phyloP scores from a whole-genome alignment of 2,329 filamentous ascomycete genomes.

The Scolecobasidium constrictum region DNA sequence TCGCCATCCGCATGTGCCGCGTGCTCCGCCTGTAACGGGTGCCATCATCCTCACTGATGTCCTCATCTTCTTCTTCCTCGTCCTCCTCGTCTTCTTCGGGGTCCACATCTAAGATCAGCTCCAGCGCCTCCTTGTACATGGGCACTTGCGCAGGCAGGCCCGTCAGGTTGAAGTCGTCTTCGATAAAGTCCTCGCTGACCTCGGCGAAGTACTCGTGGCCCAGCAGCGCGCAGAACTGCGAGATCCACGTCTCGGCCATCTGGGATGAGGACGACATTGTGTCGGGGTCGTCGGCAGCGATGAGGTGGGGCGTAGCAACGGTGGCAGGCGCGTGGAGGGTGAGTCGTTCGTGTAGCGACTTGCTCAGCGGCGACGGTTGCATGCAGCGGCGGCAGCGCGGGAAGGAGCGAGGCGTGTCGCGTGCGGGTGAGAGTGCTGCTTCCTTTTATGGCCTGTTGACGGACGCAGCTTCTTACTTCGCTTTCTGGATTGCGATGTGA shows the following conservation, averaged over 20 bases:
- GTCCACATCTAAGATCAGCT: constrained; percentile 99
- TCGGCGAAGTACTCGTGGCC: constrained; percentile 99
- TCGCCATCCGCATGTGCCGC: constrained; percentile 76
- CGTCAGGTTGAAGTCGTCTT: constrained; percentile 98
- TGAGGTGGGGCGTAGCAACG: background rate
- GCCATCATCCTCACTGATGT: constrained; percentile 43
- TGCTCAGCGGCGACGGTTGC: too few relatives aligned
- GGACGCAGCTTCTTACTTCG: too few relatives aligned
- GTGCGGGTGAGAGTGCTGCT: too few relatives aligned
- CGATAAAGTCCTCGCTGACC: constrained; percentile 97
- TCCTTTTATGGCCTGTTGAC: too few relatives aligned
- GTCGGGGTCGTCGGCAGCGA: constrained; percentile 9
- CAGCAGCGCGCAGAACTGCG: constrained; percentile 87
- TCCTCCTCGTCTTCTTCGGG: constrained; percentile 89
- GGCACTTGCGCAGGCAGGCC: constrained; percentile 89
- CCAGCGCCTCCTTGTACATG: constrained; percentile 97
- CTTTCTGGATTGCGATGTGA: too few relatives aligned
- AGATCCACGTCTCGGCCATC: constrained; percentile 86
- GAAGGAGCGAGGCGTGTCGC: too few relatives aligned
- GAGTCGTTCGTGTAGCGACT: background rate
- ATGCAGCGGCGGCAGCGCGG: too few relatives aligned
- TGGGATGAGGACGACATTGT: constrained; percentile 47
- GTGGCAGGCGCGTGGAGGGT: background rate
- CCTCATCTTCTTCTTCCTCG: constrained; percentile 60
- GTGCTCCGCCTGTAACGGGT: constrained; percentile 25